Evolutionary conservation across 2,329 filamentous ascomycete species (phyloP).

Genomic region (Tolypocladium ophioglossoides): DNA sequence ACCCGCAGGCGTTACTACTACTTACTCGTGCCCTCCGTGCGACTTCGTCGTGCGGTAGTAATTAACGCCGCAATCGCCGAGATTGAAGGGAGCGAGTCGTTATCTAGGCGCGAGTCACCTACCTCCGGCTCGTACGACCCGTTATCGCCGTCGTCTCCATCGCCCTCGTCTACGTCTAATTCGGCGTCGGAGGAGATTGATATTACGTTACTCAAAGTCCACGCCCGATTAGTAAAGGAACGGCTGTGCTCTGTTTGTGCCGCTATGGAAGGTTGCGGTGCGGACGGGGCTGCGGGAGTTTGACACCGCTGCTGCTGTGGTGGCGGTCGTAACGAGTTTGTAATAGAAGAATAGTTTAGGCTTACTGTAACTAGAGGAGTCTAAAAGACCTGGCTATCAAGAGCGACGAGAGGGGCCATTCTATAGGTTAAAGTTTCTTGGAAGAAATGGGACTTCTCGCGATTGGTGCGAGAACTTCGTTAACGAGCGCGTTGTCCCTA

Average conservation of each 20-base stretch:
- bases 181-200: slow-evolving; percentile 1
- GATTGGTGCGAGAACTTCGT: not conserved
- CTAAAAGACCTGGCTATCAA: not conserved
- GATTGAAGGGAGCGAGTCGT: slow-evolving; percentile 1
- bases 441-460: not conserved
- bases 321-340: not conserved
- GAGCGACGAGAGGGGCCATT: too few species aligned
- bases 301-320: not conserved
- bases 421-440: too few species aligned
- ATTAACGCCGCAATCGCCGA: not conserved
- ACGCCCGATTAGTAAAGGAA: not conserved
- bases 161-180: not conserved
- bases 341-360: too few species aligned
- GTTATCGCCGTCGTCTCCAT: not conserved
- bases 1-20: not conserved
- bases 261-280: not conserved
- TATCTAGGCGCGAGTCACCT: not conserved
- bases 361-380: not conserved
- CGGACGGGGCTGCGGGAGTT: not conserved
- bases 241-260: not conserved
- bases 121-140: not conserved
- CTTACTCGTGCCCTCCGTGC: not conserved
- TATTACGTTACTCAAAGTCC: not conserved
- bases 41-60: not conserved
- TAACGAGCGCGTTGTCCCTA: not conserved